These are phyloP conservation scores for Alternaria consortialis DNA, from an alignment of 2,329 filamentous ascomycete species.

Conservation along the genomic window DNA sequence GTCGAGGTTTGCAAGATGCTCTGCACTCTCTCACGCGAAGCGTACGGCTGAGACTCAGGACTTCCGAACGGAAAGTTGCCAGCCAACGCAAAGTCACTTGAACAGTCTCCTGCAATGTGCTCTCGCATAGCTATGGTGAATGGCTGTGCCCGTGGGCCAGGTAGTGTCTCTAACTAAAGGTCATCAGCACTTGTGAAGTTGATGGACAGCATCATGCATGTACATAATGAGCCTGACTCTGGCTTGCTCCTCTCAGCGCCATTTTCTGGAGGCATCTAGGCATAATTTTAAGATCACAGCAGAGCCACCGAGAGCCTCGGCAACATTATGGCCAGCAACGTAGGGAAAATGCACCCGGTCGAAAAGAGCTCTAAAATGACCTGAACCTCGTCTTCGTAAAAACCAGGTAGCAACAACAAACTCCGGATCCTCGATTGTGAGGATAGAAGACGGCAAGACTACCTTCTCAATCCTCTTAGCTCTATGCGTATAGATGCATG, in stretches of 20 bases:
- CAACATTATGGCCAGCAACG: background rate
- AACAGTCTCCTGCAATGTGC: conserved; percentile 21
- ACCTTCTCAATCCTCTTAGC: background rate
- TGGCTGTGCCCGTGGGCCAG: background rate
- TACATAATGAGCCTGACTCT: too few relatives aligned
- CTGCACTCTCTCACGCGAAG: conserved; percentile 7
- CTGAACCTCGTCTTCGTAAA: conserved; percentile 25
- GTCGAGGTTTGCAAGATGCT: background rate
- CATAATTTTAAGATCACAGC: too few relatives aligned
- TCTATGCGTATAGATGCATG: conserved; percentile 28
- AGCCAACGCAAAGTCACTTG: conserved; percentile 29
- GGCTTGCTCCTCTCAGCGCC: too few relatives aligned
- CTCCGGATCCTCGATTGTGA: conserved; percentile 25
- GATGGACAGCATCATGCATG: too few relatives aligned
- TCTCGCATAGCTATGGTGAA: conserved; percentile 25
- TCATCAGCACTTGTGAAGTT: too few relatives aligned
- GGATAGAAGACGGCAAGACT: conserved; percentile 3
- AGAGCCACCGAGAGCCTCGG: background rate
- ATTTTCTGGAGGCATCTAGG: too few relatives aligned
- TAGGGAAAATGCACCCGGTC: background rate
- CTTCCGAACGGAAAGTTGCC: conserved; percentile 35
- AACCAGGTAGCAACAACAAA: conserved; percentile 31
- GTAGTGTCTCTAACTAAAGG: too few relatives aligned
- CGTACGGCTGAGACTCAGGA: conserved; percentile 21
- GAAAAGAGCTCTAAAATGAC: conserved; percentile 26